Evolutionary conservation across 2,329 filamentous ascomycete species (phyloP), one percentile per base, ranked within the genome.

Genomic region (Hypoxylon sp.): DNA sequence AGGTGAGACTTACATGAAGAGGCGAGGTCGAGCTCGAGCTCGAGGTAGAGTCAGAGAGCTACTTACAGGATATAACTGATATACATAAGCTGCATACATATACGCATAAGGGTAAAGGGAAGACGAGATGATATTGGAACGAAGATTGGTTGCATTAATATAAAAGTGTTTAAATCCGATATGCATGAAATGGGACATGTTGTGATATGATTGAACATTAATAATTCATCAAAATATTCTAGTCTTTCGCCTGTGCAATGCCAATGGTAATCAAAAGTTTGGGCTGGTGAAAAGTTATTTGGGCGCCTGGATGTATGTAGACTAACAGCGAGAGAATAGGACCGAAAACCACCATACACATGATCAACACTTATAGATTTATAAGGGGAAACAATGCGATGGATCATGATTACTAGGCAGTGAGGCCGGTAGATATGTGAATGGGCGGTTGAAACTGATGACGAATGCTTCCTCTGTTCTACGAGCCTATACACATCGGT

Each of bases 401-500:
- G 15, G 32, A 5, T n/a, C 32, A n/a, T 43, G 10, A 41, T 1
- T n/a, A 20, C 17, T 13, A 37, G 13, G n/a, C 15, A 37, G 32
- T 37, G 32, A 22, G 26, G 39, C 24, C 30, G 34, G 56, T 61
- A 58, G 17, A 59, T 59, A 26, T 56, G 62, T 56, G 56, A 56
- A 58, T 41, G 30, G 55, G 47, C 22, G 43, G 44, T 28, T 44
- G 48, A 32, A 53, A 26, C 46, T 56, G 57, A 57, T 59, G 65
- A 68, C 65, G 70, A 73, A 72, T 71, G 69, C 71, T 74, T 70
- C 71, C 55, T 74, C 69, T 74, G 73, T 73, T 74, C 70, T 72
- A 71, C 68, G 70, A 71, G 71, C 69, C 70, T 75, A 73, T 75
- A 74, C 73, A 75, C 72, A 73, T 58, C 65, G 68, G 66, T 61